These are phyloP conservation scores for Prunus kanzakura DNA, from an alignment of 306 rosid genomes.

Conservation along the genomic window DNA sequence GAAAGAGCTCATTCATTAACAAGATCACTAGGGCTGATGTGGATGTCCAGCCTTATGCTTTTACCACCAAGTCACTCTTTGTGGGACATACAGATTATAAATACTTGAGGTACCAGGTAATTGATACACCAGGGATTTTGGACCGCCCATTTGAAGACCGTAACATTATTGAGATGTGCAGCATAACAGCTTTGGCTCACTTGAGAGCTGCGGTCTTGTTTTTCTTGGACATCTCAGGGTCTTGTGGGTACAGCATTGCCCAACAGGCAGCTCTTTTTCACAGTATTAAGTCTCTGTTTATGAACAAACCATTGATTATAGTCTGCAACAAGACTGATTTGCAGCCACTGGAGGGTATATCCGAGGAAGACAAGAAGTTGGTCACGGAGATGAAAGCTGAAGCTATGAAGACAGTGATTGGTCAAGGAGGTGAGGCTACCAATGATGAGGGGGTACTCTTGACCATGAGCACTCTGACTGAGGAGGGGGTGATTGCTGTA, in stretches of 20 bases:
- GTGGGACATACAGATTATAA: constrained; percentile 89
- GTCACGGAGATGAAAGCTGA: constrained; percentile 77
- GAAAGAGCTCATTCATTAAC: constrained; percentile 90
- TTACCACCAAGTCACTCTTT: constrained; percentile 85
- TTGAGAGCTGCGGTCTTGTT: constrained; percentile 85
- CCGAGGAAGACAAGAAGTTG: constrained; percentile 79
- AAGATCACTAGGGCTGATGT: constrained; percentile 89
- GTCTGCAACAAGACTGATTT: constrained; percentile 77
- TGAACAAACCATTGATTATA: constrained; percentile 41
- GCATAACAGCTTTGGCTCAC: constrained; percentile 91
- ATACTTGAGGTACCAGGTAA: constrained; percentile 84
- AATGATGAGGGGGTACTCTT: constrained; percentile 53
- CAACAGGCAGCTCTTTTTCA: constrained; percentile 89
- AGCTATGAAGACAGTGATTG: constrained; percentile 71
- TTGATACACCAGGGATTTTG: constrained; percentile 89
- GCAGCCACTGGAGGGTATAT: constrained; percentile 69
- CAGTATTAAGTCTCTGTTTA: constrained; percentile 54
- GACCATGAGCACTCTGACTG: constrained; percentile 85
- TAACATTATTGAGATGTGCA: constrained; percentile 90
- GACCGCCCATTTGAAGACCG: constrained; percentile 90
- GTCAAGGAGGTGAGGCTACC: constrained; percentile 76
- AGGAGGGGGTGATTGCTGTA: constrained; percentile 78
- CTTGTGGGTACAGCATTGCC: constrained; percentile 81
- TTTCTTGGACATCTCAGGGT: constrained; percentile 83
- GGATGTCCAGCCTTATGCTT: constrained; percentile 90